Percentiles rank a stretch among this genome's conserved stretches.
phyloP scores from a whole-genome alignment of 768 basidiomycete species.

The Hydnum rufescens region DNA sequence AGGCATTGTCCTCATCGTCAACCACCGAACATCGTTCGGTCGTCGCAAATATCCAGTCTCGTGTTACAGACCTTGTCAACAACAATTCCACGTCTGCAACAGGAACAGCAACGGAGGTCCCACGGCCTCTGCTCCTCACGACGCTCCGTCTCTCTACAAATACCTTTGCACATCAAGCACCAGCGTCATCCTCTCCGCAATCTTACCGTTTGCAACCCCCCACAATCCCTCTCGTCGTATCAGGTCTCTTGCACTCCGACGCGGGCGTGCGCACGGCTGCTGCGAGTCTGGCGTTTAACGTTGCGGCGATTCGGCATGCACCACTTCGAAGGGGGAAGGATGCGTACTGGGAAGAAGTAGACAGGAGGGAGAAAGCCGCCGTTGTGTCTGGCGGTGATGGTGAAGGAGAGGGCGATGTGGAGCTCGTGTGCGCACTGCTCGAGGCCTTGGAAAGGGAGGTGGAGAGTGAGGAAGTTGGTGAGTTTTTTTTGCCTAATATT shows the following conservation, averaged over 20 bases:
- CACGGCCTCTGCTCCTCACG: conserved; percentile 43
- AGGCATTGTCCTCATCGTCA: conserved; percentile 29
- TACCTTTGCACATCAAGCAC: conserved; percentile 27
- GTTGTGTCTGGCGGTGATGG: too few relatives aligned
- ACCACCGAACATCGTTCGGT: background rate
- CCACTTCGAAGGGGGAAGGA: background rate
- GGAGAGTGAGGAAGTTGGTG: conserved; percentile 62
- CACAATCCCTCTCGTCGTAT: conserved; percentile 39
- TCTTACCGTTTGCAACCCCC: conserved; percentile 17
- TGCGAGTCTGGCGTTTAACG: conserved; percentile 65
- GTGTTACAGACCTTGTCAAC: conserved; percentile 1
- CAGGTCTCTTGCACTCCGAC: conserved; percentile 43
- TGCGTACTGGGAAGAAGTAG: conserved; percentile 14
- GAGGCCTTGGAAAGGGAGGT: conserved; percentile 58
- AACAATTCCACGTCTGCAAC: background rate
- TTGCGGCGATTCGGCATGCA: conserved; percentile 30
- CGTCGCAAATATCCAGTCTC: background rate
- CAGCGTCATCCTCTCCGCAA: background rate
- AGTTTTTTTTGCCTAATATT: conserved; percentile 21
- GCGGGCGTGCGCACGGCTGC: conserved; percentile 51
- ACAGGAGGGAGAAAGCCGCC: conserved; percentile 18
- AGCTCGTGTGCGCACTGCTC: conserved; percentile 63
- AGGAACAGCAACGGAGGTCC: conserved; percentile 5
- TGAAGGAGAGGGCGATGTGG: conserved; percentile 64
- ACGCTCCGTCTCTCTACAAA: conserved; percentile 51